Base-by-base conservation (phyloP, 2,329 filamentous ascomycete species). In the Truncatella angustata region DNA sequence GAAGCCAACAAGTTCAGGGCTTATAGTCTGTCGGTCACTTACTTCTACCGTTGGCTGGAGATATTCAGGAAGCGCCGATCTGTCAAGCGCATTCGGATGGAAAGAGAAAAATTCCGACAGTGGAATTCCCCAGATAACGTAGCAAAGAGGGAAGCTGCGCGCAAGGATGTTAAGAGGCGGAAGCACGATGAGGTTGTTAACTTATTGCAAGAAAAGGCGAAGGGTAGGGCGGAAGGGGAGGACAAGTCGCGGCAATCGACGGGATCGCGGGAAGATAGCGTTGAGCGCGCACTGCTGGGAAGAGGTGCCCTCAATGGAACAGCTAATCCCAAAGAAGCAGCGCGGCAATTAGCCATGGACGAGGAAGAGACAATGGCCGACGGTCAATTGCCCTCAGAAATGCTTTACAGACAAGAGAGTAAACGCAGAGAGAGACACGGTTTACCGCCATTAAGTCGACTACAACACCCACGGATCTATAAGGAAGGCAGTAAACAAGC, bases 41-140 rank as follows among this genome's bases (percentile, higher is more conserved):
- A 73, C 62, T 82, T 84, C 54, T 82, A 83, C 58, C 70, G 70
- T 16, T 85, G 81, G 81, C 77, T 74, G 45, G 63, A 76, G 12
- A 73, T 67, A 35, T 78, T 76, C 7, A 72, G 79, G 11, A 71
- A 75, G 42, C 73, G 72, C 16, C 73, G 76, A 3, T 71, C 79
- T 14, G 72, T 75, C 51, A 71, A 72, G n/a, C 73, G 82, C 20
- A 77, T 81, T 6, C 72, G 72, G 28, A 72, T 75, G 36, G 79
- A 77, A 18, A 75, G 78, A 47, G 78, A 81, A 36, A 73, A 78
- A 54, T 71, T 78, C 56, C 73, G 73, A 24, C 65, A 69, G 2
- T 81, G 77, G 60, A 73, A 73, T 26, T 52, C 61, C 4, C 60
- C 62, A 10, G 58, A 63, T 21, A 63, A 59, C 50, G 56, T 61